A percentile compares a stretch with the other conserved stretches of the same genome.
Evolutionary conservation across 495 filamentous ascomycete genomes (phyloP).

Genomic region (Trichoderma gamsii): DNA sequence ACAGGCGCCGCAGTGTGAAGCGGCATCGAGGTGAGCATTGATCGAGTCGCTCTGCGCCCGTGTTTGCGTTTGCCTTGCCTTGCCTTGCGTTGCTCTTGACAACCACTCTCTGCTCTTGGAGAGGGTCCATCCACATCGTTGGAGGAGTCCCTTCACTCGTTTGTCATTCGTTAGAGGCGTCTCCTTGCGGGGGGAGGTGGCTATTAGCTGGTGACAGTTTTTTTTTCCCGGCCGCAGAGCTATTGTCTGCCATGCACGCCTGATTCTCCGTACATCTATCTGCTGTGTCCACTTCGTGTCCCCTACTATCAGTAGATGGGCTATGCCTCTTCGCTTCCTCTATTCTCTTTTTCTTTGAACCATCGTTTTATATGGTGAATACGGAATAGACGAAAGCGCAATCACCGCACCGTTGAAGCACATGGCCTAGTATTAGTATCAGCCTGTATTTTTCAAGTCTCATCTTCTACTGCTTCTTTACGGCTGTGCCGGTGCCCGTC

Average conservation of each 20-base stretch:
- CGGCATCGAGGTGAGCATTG: conserved; percentile 12
- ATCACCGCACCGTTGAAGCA: background rate
- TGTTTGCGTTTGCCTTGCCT: conserved; percentile 7
- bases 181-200: background rate
- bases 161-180: background rate
- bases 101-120: conserved; percentile 6
- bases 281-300: conserved; percentile 3
- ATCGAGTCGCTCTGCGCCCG: conserved; percentile 10
- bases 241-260: background rate
- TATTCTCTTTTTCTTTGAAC: background rate
- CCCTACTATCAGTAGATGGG: background rate
- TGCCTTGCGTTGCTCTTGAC: conserved; percentile 12
- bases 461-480: background rate
- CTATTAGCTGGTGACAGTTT: background rate
- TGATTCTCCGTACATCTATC: background rate
- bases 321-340: background rate
- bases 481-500: background rate
- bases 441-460: background rate
- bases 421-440: background rate
- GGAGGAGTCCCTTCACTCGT: background rate
- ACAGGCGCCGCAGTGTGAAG: background rate
- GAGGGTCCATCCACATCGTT: background rate
- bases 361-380: background rate
- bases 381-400: background rate
- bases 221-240: background rate